Evolutionary conservation across 2,329 filamentous ascomycete species (phyloP), one percentile per base, ranked within the genome.

Genomic region (Coniochaeta sp.): DNA sequence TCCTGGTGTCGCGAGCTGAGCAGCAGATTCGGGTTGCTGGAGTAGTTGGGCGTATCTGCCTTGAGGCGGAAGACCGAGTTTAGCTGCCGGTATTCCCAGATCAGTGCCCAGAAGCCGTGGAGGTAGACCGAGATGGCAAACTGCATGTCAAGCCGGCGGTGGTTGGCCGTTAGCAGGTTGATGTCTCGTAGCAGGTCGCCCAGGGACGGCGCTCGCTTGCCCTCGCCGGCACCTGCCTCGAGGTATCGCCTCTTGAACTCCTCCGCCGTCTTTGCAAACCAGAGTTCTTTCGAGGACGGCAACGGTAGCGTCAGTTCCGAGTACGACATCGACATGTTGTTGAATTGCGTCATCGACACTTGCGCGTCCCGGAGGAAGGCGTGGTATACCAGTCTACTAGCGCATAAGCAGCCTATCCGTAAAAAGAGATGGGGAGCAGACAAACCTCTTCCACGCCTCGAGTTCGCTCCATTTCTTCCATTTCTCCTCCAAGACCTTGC

Each of bases 241-340:
- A 89, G 71, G 63, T 84, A 89, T 1, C 80, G 74, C 8, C 74
- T 70, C 68, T 88, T 89, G 88, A 89, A 91, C 62, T 85, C 81
- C 19, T 75, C 68, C 1, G 88, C 86, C 0, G 80, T 81, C 32
- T 80, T 79, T 1, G 89, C 88, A 55, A 83, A 79, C 89, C 89
- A 92, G 1, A 91, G 70, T 14, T 81, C 77, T 59, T 81, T 78
- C 0, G 83, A 75, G 62, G 82, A 82, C 0, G 89, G 88, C 0
- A 91, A 71, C 1, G 87, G 86, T 2, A 90, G 73, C 4, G 83
- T 83, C 56, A 91, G 73, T 66, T 91, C 89, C 0, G 86, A 80
- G 66, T 89, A 91, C 0, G 87, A 88, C 64, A 90, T 83, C 22
- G 85, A 74, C 0, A 87, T 85, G 61, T 82, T 86, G 24, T 82